Conservation (phyloP, 805 yeast genomes). For the Torulaspora delbrueckii region DNA sequence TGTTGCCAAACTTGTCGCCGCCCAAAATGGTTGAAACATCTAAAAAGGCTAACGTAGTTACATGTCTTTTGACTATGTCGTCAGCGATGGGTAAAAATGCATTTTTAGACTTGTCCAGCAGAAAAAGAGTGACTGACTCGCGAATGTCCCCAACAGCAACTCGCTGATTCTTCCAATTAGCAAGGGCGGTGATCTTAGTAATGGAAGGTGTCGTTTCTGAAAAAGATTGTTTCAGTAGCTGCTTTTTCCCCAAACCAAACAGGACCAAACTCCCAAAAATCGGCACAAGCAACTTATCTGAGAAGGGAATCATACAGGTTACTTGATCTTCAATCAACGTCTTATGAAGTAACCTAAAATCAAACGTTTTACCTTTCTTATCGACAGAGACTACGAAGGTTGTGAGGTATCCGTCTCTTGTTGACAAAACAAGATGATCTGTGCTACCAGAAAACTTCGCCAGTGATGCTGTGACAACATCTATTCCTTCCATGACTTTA, state of each 20-base stretch:
- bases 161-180: constrained; percentile 48
- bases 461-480: constrained; percentile 18
- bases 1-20: constrained; percentile 84
- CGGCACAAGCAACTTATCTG: constrained; percentile 59
- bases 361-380: constrained; percentile 21
- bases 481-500: constrained; percentile 7
- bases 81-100: constrained; percentile 61
- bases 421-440: constrained; percentile 45
- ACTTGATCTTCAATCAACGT: constrained; percentile 52
- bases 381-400: constrained; percentile 21
- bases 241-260: constrained; percentile 74
- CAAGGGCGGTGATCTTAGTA: constrained; percentile 49
- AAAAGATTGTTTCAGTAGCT: constrained; percentile 61
- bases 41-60: constrained; percentile 53
- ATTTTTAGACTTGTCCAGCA: constrained; percentile 45
- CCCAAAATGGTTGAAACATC: constrained; percentile 75
- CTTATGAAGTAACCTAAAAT: constrained; percentile 50
- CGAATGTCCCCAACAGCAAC: constrained; percentile 68
- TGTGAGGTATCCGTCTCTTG: constrained; percentile 22
- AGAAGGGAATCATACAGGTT: constrained; percentile 48
- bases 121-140: constrained; percentile 56
- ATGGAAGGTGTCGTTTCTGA: constrained; percentile 42
- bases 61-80: constrained; percentile 63
- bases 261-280: constrained; percentile 48
- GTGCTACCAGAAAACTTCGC: constrained; percentile 26